Evolutionary conservation across 805 yeast genomes (phyloP).

Genomic region (Candida vartiovaarae): DNA sequence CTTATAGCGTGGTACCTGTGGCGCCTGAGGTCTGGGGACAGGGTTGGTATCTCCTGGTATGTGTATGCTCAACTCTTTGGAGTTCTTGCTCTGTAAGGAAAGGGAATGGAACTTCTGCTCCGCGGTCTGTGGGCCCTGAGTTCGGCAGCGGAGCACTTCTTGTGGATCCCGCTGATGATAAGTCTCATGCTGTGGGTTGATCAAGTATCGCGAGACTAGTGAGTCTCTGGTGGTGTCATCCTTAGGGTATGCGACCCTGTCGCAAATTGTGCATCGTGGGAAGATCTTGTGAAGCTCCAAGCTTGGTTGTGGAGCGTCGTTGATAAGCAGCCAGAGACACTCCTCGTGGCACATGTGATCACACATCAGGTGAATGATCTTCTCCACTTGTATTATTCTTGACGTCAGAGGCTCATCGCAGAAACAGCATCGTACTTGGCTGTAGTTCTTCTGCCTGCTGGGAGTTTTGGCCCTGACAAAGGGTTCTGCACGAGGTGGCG

Average conservation of each 20-base stretch:
- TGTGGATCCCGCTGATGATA: conserved; percentile 1
- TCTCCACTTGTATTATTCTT: conserved; percentile 29
- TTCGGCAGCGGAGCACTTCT: no score
- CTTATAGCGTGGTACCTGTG: conserved; percentile 1
- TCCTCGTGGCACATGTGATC: conserved; percentile 41
- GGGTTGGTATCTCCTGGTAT: conserved; percentile 10
- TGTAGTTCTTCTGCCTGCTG: conserved; percentile 14
- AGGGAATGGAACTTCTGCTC: conserved; percentile 8
- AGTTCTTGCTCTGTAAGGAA: conserved; percentile 18
- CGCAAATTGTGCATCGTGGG: conserved; percentile 19
- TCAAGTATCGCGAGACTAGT: conserved; percentile 16
- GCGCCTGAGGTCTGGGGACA: not conserved
- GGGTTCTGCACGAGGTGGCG: conserved; percentile 17
- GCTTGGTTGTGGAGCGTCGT: conserved; percentile 2
- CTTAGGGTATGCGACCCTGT: conserved; percentile 14
- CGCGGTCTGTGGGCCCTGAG: not conserved
- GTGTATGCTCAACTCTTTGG: conserved; percentile 21
- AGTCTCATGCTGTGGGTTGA: conserved; percentile 1
- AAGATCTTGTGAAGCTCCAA: conserved; percentile 14
- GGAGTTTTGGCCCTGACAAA: conserved; percentile 12
- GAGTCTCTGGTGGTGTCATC: conserved; percentile 17
- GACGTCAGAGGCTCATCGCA: conserved; percentile 36
- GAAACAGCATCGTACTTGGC: conserved; percentile 29
- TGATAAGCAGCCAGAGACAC: conserved; percentile 28
- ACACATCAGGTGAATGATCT: conserved; percentile 32